phyloP scores from a whole-genome alignment of 164 flowering plant species.

The Protea cynaroides region DNA sequence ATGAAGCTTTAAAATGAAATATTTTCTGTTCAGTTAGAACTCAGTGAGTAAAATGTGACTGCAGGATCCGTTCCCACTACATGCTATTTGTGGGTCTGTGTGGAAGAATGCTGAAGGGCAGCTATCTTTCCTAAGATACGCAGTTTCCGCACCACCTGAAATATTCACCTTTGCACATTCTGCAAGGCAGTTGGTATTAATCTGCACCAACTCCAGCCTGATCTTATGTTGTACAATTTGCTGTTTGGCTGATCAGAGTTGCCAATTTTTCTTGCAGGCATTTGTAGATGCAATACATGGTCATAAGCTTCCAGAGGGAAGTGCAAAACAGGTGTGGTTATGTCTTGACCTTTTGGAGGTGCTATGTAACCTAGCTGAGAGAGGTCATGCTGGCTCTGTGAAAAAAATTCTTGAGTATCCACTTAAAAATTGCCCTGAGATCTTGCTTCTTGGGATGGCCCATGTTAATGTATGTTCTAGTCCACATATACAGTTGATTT shows the following conservation, averaged over 20 bases:
- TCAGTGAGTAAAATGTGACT: background rate
- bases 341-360: conserved; percentile 78
- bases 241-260: conserved; percentile 3
- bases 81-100: conserved; percentile 68
- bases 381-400: conserved; percentile 61
- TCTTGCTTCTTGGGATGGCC: conserved; percentile 79
- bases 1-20: background rate
- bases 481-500: background rate
- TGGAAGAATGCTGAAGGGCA: conserved; percentile 90
- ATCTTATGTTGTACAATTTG: background rate
- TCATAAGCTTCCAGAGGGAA: conserved; percentile 45
- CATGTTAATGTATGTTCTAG: conserved; percentile 52
- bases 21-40: conserved; percentile 1
- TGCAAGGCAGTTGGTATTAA: conserved; percentile 56
- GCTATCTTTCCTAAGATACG: conserved; percentile 75
- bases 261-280: conserved; percentile 36
- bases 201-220: background rate
- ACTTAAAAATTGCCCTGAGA: conserved; percentile 64
- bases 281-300: conserved; percentile 47
- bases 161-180: conserved; percentile 71
- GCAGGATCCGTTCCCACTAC: conserved; percentile 88
- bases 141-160: conserved; percentile 71
- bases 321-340: conserved; percentile 69
- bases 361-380: conserved; percentile 79
- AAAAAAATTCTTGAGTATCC: conserved; percentile 63